Conservation (phyloP, 176 grass and related monocot genomes). For the Zea luxurians region DNA sequence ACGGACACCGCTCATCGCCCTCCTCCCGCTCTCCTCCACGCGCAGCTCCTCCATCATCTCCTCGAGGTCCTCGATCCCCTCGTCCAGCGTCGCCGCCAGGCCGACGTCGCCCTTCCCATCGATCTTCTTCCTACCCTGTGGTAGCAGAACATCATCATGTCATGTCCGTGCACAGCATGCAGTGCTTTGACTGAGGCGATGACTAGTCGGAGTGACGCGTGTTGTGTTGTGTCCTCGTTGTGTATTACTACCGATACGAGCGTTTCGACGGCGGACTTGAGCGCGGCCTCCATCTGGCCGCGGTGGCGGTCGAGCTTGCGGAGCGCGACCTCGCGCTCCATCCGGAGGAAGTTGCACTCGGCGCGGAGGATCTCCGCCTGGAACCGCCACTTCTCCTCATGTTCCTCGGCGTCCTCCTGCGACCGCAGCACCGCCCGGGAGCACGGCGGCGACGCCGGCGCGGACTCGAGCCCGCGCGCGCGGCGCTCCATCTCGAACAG, state of each 20-base stretch:
- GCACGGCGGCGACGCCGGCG: constrained; percentile 44
- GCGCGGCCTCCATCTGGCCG: constrained; percentile 59
- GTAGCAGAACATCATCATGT: neutral
- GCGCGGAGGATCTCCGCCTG: constrained; percentile 93
- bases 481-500: constrained; percentile 65
- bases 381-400: constrained; percentile 84
- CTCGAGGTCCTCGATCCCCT: constrained; percentile 71
- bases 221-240: neutral
- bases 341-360: constrained; percentile 91
- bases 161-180: too few species aligned
- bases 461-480: constrained; percentile 55
- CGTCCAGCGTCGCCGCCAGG: constrained; percentile 52
- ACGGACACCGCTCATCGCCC: constrained; percentile 23
- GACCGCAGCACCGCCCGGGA: neutral
- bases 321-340: constrained; percentile 81
- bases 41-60: constrained; percentile 71
- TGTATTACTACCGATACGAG: constrained; percentile 67
- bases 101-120: constrained; percentile 40
- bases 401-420: constrained; percentile 28
- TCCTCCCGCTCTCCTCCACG: constrained; percentile 54
- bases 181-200: neutral
- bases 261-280: constrained; percentile 77
- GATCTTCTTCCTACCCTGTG: constrained; percentile 82
- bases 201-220: neutral
- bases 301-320: constrained; percentile 80